Evolutionary conservation across 164 flowering plant species (phyloP).

Genomic region (Vitis rupestris): DNA sequence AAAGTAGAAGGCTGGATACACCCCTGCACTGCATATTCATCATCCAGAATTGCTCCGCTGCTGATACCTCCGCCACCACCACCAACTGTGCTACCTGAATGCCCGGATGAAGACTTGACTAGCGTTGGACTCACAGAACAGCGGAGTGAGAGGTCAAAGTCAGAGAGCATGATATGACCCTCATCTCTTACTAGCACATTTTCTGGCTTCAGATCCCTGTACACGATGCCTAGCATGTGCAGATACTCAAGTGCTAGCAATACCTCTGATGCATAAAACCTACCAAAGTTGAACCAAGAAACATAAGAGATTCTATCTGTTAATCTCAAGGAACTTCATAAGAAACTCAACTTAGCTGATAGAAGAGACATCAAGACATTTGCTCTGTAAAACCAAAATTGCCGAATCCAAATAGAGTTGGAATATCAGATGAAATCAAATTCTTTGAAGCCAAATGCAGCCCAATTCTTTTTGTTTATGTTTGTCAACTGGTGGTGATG

Average conservation of each 20-base stretch:
- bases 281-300: slow-evolving; percentile 14
- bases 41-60: slow-evolving; percentile 33
- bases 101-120: slow-evolving; percentile 62
- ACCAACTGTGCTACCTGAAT: slow-evolving; percentile 15
- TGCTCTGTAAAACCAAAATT: too few species aligned
- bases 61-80: neutral
- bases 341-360: too few species aligned
- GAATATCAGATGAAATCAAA: too few species aligned
- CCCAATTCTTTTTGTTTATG: too few species aligned
- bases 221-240: slow-evolving; percentile 73
- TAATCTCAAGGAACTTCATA: too few species aligned
- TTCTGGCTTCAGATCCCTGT: slow-evolving; percentile 72
- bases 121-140: slow-evolving; percentile 73
- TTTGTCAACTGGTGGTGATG: too few species aligned
- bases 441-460: too few species aligned
- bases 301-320: neutral
- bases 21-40: slow-evolving; percentile 43
- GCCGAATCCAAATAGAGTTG: too few species aligned
- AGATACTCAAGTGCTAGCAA: slow-evolving; percentile 70
- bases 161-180: slow-evolving; percentile 80
- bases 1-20: slow-evolving; percentile 59
- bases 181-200: slow-evolving; percentile 71
- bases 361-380: too few species aligned
- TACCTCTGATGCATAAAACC: slow-evolving; percentile 68
- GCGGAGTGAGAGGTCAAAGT: slow-evolving; percentile 68